Evolutionary conservation across 148 eudicot species (phyloP).

Genomic region (Arbutus unedo): DNA sequence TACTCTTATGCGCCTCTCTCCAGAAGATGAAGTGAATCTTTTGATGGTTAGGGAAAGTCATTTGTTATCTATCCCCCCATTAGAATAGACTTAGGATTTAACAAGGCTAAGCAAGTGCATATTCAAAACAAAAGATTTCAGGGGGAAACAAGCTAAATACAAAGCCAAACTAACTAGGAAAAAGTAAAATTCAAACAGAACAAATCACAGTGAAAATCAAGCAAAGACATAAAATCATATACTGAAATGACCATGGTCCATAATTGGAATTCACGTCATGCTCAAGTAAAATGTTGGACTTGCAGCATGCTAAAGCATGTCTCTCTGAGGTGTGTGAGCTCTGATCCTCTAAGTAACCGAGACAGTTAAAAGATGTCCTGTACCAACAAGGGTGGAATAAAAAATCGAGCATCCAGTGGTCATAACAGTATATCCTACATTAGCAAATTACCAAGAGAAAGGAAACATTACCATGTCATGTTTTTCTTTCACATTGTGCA

Average conservation of each 20-base stretch:
- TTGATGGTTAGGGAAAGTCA: slow-evolving; percentile 40
- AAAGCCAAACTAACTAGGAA: neutral
- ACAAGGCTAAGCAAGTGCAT: neutral
- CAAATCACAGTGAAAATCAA: neutral
- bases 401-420: neutral
- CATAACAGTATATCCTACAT: too few species aligned
- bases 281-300: neutral
- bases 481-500: neutral
- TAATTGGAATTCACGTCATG: neutral
- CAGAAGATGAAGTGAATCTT: slow-evolving; percentile 96
- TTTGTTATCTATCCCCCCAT: neutral
- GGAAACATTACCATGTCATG: neutral
- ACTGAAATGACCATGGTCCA: neutral
- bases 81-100: neutral
- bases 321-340: neutral
- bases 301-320: neutral
- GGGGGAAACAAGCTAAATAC: neutral
- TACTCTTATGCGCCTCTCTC: slow-evolving; percentile 98
- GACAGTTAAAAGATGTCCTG: neutral
- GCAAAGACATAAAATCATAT: neutral
- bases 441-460: neutral
- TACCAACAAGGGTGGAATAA: neutral
- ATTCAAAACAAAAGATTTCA: neutral
- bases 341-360: neutral
- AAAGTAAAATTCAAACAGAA: neutral